Base-by-base conservation (phyloP, 2,329 filamentous ascomycete genomes). In the Septoria petroselini region DNA sequence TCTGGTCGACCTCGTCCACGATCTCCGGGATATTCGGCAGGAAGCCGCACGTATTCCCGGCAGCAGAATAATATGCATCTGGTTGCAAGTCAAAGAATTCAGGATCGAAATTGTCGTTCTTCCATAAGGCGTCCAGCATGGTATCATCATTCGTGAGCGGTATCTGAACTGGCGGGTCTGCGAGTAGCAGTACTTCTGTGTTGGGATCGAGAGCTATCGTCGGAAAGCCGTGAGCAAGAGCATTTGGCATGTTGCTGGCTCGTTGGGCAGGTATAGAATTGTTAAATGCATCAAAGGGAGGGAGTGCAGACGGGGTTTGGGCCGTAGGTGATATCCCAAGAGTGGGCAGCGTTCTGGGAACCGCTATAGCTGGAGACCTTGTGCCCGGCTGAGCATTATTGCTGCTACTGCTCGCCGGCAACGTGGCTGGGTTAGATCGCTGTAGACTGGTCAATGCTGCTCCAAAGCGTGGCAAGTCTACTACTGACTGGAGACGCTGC, bases 11-110 rank as follows among this genome's bases (percentile, higher is more conserved):
- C 40, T 67, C 64, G 33, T 66, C 62, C 9, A 67, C 55, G 18
- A 67, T 67, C 41, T 62, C 60, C 4, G 62, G 62, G 12, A 62
- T 54, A 23, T 63, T 59, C 1, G 64, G 62, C 19, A 67, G 53
- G 43, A 67, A 67, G 15, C 64, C 64, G 33, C 64, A 67, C 0
- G 61, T 63, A 41, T 67, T 64, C 35, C 60, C 62, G 14, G 57
- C 57, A 27, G 55, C 55, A 19, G 53, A 60, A 33, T 65, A 66
- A 44, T 59, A 67, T 3, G 54, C 53, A 19, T 60, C 56, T 9
- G 64, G 64, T 33, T 66, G 58, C 3, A 67, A 41, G 43, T 67
- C 55, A 44, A 66, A 67, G 55, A 57, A 66, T 31, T 61, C 56
- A 6, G 64, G 63, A 38, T 67, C 64, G 40, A 61, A 65, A 9